Conservation (phyloP, 768 basidiomycete species). For the Termitomyces sp. region DNA sequence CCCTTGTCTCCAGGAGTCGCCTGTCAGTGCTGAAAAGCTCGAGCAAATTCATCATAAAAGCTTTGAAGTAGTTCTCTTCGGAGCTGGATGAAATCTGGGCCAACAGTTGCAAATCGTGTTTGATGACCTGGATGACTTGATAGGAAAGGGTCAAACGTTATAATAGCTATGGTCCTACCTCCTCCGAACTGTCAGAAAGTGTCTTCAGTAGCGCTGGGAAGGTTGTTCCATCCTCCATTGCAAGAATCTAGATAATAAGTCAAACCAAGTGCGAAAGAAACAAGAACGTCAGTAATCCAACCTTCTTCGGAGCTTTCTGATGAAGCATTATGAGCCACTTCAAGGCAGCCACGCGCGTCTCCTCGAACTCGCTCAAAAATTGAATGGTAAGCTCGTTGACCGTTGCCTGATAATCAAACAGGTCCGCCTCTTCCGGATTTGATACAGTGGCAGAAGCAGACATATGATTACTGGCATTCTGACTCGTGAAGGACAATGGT, state of each 20-base stretch:
- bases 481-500: constrained; percentile 46
- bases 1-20: constrained; percentile 82
- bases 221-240: constrained; percentile 95
- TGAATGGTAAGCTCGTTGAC: constrained; percentile 92
- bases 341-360: constrained; percentile 91
- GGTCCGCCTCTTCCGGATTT: constrained; percentile 53
- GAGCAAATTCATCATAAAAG: constrained; percentile 92
- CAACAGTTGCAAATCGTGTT: constrained; percentile 90
- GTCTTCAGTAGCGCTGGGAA: constrained; percentile 96
- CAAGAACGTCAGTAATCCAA: constrained; percentile 18
- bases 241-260: constrained; percentile 65
- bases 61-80: constrained; percentile 92
- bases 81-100: constrained; percentile 97
- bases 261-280: background rate
- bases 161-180: constrained; percentile 42
- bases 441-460: constrained; percentile 19
- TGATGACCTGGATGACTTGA: constrained; percentile 68
- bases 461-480: constrained; percentile 30
- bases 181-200: constrained; percentile 93
- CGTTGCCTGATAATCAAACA: constrained; percentile 89
- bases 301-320: constrained; percentile 96
- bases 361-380: constrained; percentile 94
- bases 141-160: background rate
- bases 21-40: constrained; percentile 95
- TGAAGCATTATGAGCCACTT: constrained; percentile 99